phyloP scores from a whole-genome alignment of 495 filamentous ascomycete genomes.

The Hamigera avellanea region DNA sequence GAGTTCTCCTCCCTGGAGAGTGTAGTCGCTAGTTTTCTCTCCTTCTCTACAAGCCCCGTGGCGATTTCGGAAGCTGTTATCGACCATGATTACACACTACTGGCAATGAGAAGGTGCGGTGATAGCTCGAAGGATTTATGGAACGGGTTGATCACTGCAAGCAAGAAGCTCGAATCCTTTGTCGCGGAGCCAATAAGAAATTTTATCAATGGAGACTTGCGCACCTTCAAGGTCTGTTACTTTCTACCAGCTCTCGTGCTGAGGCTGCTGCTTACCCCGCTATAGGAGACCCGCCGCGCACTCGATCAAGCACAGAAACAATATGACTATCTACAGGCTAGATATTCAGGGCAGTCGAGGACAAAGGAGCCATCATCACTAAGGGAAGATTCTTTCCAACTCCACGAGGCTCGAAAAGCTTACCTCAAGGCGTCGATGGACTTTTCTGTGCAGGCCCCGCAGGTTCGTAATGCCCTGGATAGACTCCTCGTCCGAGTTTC shows the following conservation, averaged over 20 bases:
- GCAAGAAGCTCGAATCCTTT: conserved; percentile 61
- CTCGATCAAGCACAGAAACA: conserved; percentile 74
- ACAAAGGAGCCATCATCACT: conserved; percentile 85
- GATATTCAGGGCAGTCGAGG: conserved; percentile 77
- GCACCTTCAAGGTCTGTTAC: conserved; percentile 43
- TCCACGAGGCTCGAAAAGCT: conserved; percentile 84
- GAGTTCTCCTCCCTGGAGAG: conserved; percentile 63
- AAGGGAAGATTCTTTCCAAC: conserved; percentile 89
- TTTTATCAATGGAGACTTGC: conserved; percentile 66
- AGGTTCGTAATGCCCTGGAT: conserved; percentile 70
- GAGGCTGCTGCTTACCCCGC: conserved; percentile 18
- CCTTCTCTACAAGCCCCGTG: conserved; percentile 56
- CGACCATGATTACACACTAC: conserved; percentile 88
- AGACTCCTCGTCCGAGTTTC: conserved; percentile 75
- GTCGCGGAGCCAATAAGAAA: conserved; percentile 70
- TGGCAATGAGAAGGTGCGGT: conserved; percentile 72
- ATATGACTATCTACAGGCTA: conserved; percentile 66
- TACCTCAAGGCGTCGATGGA: conserved; percentile 91
- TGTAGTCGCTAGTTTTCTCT: conserved; percentile 59
- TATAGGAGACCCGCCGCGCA: conserved; percentile 58
- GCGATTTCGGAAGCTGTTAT: conserved; percentile 66
- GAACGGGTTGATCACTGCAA: conserved; percentile 55
- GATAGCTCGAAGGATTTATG: conserved; percentile 82
- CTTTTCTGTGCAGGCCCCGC: conserved; percentile 77
- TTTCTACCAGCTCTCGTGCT: not conserved